A percentile compares a stretch with the other conserved stretches of the same genome.
These are phyloP conservation scores for Apiospora phragmitis DNA, from an alignment of 2,329 filamentous ascomycete genomes.

Conservation along the genomic window DNA sequence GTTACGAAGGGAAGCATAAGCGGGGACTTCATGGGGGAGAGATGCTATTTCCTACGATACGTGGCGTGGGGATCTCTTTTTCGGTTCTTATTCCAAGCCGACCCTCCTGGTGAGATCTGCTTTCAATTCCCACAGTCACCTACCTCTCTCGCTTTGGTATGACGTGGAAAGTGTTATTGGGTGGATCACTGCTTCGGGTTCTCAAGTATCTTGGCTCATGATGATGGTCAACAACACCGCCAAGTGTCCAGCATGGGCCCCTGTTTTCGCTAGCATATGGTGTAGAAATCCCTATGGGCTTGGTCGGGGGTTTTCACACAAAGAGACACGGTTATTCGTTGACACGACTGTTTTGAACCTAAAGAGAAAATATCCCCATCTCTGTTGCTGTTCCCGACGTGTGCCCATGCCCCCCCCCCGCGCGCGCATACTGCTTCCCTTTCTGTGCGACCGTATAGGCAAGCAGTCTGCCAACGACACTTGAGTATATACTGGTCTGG, in stretches of 20 bases:
- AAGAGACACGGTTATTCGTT: not conserved
- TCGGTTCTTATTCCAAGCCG: not conserved
- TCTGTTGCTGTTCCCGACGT: not conserved
- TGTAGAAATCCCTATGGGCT: not conserved
- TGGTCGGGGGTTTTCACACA: not conserved
- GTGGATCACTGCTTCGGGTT: not conserved
- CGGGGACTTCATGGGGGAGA: not conserved
- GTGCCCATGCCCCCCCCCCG: not conserved
- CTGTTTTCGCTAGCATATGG: not conserved
- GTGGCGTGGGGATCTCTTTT: conserved; percentile 5
- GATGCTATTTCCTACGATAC: not conserved
- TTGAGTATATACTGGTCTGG: not conserved
- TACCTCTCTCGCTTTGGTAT: conserved; percentile 7
- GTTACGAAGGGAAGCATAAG: not conserved
- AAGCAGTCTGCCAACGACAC: not conserved
- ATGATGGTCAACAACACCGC: not conserved
- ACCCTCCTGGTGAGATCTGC: conserved; percentile 6
- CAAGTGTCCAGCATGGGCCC: not conserved
- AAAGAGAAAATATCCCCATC: not conserved
- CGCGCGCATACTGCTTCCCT: not conserved
- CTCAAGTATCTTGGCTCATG: not conserved
- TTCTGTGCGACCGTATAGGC: not conserved
- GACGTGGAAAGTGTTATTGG: conserved; percentile 1
- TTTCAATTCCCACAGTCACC: not conserved
- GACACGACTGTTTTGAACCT: not conserved